Evolutionary conservation across 192 early-diverging fungal species (phyloP), one percentile per base, ranked within the genome.

Genomic region (Borealophlyctis nickersoniae): DNA sequence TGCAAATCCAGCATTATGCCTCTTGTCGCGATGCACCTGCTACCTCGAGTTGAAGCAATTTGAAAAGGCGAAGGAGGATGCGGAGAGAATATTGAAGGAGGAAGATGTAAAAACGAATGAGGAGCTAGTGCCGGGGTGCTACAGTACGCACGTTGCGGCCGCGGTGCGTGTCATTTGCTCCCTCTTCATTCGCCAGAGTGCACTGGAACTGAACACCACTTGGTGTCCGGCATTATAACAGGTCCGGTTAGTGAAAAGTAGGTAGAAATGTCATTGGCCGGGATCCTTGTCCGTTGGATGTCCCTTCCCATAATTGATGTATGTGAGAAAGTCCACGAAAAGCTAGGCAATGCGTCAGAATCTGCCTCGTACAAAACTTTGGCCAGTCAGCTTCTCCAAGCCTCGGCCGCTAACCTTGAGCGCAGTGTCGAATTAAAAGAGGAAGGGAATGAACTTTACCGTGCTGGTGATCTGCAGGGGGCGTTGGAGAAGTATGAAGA

Each of bases 121-220:
- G 28, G 71, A 73, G 51, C 50, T 73, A 4, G 50, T 69, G 24
- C 52, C 71, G 9, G 66, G 66, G 14, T 73, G 71, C 50, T 69
- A 69, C 61, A 51, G 52, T 11, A 58, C 71, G 2, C 65, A 66
- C 4, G 30, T 56, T n/a, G 71, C 71, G 1, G 71, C 71, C 3
- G 65, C 71, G 5, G 66, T 58, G 13, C n/a, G n/a, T n/a, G n/a
- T n/a, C n/a, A n/a, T n/a, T n/a, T n/a, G n/a, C n/a, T n/a, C n/a
- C n/a, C n/a, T n/a, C n/a, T n/a, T n/a, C n/a, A n/a, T n/a, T n/a
- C n/a, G n/a, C n/a, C n/a, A n/a, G n/a, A n/a, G n/a, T n/a, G n/a
- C n/a, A n/a, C n/a, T n/a, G n/a, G n/a, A n/a, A n/a, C n/a, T n/a
- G n/a, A n/a, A n/a, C n/a, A n/a, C n/a, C n/a, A n/a, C n/a, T n/a